Conservation (phyloP, 2,329 filamentous ascomycete species). For the Coniochaeta sp. region DNA sequence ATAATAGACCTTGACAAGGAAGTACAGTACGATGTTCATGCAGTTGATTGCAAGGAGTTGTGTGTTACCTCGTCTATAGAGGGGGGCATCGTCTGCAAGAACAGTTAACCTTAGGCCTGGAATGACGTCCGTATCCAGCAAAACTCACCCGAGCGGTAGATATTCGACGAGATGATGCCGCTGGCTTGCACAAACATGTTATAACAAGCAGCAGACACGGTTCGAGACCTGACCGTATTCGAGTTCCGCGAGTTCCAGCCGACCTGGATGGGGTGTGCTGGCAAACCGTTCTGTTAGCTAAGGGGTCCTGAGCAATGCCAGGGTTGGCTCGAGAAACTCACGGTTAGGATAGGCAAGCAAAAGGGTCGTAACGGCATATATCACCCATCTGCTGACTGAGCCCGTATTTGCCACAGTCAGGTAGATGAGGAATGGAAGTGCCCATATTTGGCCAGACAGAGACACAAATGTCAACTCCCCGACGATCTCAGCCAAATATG, state of each 20-base stretch:
- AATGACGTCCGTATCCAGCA: slow-evolving; percentile 18
- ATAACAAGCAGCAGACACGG: slow-evolving; percentile 57
- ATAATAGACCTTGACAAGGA: slow-evolving; percentile 23
- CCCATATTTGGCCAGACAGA: slow-evolving; percentile 48
- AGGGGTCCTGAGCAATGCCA: slow-evolving; percentile 2
- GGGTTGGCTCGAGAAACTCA: slow-evolving; percentile 14
- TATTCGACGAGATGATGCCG: slow-evolving; percentile 32
- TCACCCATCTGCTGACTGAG: slow-evolving; percentile 29
- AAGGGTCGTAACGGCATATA: slow-evolving; percentile 32
- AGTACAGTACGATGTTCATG: slow-evolving; percentile 22
- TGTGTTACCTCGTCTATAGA: slow-evolving; percentile 47
- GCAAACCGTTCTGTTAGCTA: not conserved
- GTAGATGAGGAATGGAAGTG: slow-evolving; percentile 48
- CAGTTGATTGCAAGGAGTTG: slow-evolving; percentile 34
- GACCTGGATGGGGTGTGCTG: slow-evolving; percentile 39
- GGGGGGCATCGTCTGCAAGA: slow-evolving; percentile 27
- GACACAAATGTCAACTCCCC: slow-evolving; percentile 41
- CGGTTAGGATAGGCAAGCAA: slow-evolving; percentile 31
- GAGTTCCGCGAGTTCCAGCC: slow-evolving; percentile 48
- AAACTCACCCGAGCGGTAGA: slow-evolving; percentile 24
- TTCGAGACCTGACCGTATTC: slow-evolving; percentile 52
- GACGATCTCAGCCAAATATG: slow-evolving; percentile 34
- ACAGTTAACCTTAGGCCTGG: not conserved
- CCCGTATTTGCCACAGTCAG: slow-evolving; percentile 32
- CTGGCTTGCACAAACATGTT: slow-evolving; percentile 44